Evolutionary conservation across 1,139 yeast species (phyloP), one percentile per base, ranked within the genome.

Genomic region (Keqinozyma sinolaborantium): DNA sequence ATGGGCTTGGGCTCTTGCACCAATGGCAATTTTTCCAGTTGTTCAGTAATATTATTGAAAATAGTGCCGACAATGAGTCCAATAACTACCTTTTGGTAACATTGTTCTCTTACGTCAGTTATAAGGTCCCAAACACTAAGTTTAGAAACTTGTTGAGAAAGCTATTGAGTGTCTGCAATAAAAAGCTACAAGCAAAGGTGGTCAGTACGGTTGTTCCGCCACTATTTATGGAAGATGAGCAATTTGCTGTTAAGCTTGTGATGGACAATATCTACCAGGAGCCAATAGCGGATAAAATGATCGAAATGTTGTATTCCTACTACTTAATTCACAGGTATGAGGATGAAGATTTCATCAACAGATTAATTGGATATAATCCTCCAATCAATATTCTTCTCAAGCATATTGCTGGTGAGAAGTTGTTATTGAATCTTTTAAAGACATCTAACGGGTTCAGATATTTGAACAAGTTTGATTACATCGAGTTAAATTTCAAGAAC

Each of bases 1-100:
- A 71, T 28, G 97, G 98, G 0, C 57, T 85, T 14, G 69, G 68
- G 25, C 64, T 90, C 48, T 55, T 92, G 40, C 82, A 79, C 32
- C 79, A 84, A 41, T 85, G 95, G 94, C 83, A 88, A 45, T 73
- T 90, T 44, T 85, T 86, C 56, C 87, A 83, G 37, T 77, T 85
- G 56, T 66, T 88, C 34, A 81, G 83, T 44, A 87, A 86, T 47
- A 74, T 90, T 36, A 70, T 86, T 23, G 78, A 75, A 35, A 71
- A 71, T 18, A 36, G 52, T n/a, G 33, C 29, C 12, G 32, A 33
- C 2, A 47, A 50, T 4, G 60, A 53, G 4, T 12, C 42, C 5
- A 70, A 68, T 31, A 84, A 78, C 34, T 83, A 76, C 42, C 64
- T 88, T 32, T 60, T 84, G 14, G 57, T 73, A 23, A 53, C 73